Base-by-base conservation (phyloP, 129 eudicot genomes). In the Helianthus annuus region DNA sequence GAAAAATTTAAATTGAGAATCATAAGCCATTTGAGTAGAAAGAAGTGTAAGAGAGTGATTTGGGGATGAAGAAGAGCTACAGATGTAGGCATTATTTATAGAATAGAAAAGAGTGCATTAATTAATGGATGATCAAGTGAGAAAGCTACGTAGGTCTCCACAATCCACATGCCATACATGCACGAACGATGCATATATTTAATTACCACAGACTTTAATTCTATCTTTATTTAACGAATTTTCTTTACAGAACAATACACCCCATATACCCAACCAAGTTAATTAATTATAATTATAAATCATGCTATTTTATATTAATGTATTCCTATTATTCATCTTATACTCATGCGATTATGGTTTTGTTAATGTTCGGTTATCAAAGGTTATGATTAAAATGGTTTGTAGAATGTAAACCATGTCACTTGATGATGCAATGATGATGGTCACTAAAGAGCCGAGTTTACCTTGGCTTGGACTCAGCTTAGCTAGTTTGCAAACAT, bases 161-260 rank as follows among this genome's bases (percentile, higher is more conserved):
- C 72, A 63, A 48, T 63, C 49, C 82, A 78, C 72, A 63, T 78
- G 82, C 82, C 77, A 46, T 78, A 64, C 82, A 78, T 78, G 82
- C 82, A 78, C 53, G 22, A 44, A 78, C 53, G 22, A 44, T n/a
- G 72, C 52, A 36, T 63, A 3, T 52, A 51, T 12, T 51, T 65
- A 53, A 52, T 63, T 54, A 42, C 42, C 54, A 63, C 22, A 49
- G 16, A 12, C 15, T 64, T 64, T 64, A n/a, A 52, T 34, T 44
- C 10, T 13, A 22, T 46, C 0, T n/a, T 64, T 19, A 4, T 11
- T 48, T 11, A 5, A 4, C 10, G 0, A 13, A 34, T 49, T 49
- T 11, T 49, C n/a, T 49, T 49, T 49, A 13, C 9, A 40, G 45
- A 40, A 40, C 45, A 40, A 40, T n/a, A n/a, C 7, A 42, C 46